A percentile compares a stretch with the other conserved stretches of the same genome.
These are phyloP conservation scores for Fusarium ambrosium DNA, from an alignment of 2,329 filamentous ascomycete genomes.

Conservation along the genomic window DNA sequence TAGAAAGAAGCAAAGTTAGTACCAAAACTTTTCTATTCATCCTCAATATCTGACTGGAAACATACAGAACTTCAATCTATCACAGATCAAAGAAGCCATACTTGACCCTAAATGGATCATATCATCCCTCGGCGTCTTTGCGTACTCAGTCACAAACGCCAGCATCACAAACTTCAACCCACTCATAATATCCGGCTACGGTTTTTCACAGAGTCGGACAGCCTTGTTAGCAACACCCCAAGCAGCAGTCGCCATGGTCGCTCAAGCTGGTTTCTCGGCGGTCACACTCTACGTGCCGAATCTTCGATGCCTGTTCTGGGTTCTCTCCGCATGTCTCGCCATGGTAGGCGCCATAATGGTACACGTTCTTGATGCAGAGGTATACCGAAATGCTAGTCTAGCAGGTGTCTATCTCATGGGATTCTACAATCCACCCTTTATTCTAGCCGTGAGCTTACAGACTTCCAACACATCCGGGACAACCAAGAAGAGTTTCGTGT, in stretches of 20 bases:
- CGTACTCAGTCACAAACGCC: slow-evolving; percentile 76
- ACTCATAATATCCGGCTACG: slow-evolving; percentile 71
- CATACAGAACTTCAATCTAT: slow-evolving; percentile 33
- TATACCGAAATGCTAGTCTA: slow-evolving; percentile 42
- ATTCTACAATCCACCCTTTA: slow-evolving; percentile 51
- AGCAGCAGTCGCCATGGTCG: slow-evolving; percentile 50
- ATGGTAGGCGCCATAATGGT: slow-evolving; percentile 47
- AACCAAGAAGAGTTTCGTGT: slow-evolving; percentile 51
- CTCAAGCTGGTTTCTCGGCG: slow-evolving; percentile 38
- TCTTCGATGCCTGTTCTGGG: slow-evolving; percentile 50
- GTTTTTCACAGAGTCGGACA: slow-evolving; percentile 47
- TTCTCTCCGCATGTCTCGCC: slow-evolving; percentile 39
- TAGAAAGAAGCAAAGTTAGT: slow-evolving; percentile 18
- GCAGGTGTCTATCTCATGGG: slow-evolving; percentile 52
- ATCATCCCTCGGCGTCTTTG: slow-evolving; percentile 56
- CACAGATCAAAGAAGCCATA: slow-evolving; percentile 39
- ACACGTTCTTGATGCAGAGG: slow-evolving; percentile 34
- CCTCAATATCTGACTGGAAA: slow-evolving; percentile 17
- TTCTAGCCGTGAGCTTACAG: slow-evolving; percentile 47
- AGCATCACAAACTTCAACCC: slow-evolving; percentile 75
- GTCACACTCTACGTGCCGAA: slow-evolving; percentile 48
- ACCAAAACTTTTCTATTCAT: slow-evolving; percentile 11
- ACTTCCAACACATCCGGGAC: slow-evolving; percentile 49
- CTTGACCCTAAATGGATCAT: slow-evolving; percentile 43
- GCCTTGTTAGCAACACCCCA: slow-evolving; percentile 51